A percentile compares a stretch with the other conserved stretches of the same genome.
phyloP scores from a whole-genome alignment of 371 early-diverging fungal genomes.

The Basidiobolus heterosporus region DNA sequence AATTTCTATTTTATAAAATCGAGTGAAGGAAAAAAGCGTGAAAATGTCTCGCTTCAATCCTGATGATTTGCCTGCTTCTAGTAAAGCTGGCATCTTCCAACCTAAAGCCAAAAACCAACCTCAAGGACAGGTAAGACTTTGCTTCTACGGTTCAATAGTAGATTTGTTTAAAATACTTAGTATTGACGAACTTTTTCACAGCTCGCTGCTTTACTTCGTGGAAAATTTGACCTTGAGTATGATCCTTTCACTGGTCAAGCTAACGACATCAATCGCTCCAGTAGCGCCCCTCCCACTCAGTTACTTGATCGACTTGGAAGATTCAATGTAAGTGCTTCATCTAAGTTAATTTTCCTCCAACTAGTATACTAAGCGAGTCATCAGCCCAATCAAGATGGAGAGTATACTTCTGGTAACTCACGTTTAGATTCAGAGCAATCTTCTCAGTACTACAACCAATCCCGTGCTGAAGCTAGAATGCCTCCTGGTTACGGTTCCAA shows the following conservation, averaged over 20 bases:
- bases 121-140: conserved; percentile 7
- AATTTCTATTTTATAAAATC: too few relatives aligned
- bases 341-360: too few relatives aligned
- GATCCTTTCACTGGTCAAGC: conserved; percentile 4
- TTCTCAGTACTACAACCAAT: conserved; percentile 4
- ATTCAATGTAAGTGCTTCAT: too few relatives aligned
- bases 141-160: neutral
- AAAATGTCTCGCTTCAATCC: too few relatives aligned
- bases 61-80: conserved; percentile 1
- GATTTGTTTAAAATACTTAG: neutral
- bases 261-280: conserved; percentile 9
- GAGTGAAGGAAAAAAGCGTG: too few relatives aligned
- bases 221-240: conserved; percentile 5
- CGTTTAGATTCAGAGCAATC: conserved; percentile 9
- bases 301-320: conserved; percentile 1
- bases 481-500: conserved; percentile 5
- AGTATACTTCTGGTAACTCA: conserved; percentile 4
- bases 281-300: conserved; percentile 10
- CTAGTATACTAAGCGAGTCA: neutral
- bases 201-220: conserved; percentile 7
- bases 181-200: neutral
- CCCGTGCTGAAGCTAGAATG: conserved; percentile 7
- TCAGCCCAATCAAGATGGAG: neutral
- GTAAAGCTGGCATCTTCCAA: conserved; percentile 5
- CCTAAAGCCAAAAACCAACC: conserved; percentile 10